Evolutionary conservation across 2,329 filamentous ascomycete genomes (phyloP).

Genomic region (Trichophaea hybrida): DNA sequence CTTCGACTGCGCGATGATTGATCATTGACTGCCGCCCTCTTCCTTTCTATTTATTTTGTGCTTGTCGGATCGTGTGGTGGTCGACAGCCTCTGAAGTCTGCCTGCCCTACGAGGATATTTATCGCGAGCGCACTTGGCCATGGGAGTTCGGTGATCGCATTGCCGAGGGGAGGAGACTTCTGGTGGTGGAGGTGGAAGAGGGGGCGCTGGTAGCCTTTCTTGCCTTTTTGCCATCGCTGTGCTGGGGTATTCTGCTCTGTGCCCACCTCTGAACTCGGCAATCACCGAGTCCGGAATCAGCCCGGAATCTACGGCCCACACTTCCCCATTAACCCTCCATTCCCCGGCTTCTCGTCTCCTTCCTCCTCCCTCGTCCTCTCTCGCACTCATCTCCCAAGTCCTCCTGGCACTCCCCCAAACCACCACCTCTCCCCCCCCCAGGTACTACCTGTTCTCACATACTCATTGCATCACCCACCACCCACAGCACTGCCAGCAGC

Average conservation of each 20-base stretch:
- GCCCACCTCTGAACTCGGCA: background rate
- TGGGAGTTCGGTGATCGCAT: background rate
- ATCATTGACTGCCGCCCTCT: background rate
- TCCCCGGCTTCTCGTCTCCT: slow-evolving; percentile 12
- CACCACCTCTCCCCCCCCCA: background rate
- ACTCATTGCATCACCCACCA: background rate
- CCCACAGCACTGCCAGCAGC: background rate
- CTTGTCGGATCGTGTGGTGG: background rate
- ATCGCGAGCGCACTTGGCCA: background rate
- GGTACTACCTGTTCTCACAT: background rate
- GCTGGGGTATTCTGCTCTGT: background rate
- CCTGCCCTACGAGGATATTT: background rate
- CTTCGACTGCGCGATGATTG: too few relatives aligned
- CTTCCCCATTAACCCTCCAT: slow-evolving; percentile 12
- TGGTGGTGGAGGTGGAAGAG: background rate
- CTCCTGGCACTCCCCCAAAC: background rate
- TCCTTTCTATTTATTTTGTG: background rate
- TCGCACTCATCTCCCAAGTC: background rate
- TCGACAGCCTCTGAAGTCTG: background rate
- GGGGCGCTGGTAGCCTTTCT: background rate
- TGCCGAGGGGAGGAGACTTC: background rate
- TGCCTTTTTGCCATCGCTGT: background rate
- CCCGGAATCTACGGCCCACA: background rate
- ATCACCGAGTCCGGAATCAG: background rate
- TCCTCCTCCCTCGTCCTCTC: slow-evolving; percentile 6